These are phyloP conservation scores for Huntiella decipiens DNA, from an alignment of 2,329 filamentous ascomycete species.

Conservation along the genomic window DNA sequence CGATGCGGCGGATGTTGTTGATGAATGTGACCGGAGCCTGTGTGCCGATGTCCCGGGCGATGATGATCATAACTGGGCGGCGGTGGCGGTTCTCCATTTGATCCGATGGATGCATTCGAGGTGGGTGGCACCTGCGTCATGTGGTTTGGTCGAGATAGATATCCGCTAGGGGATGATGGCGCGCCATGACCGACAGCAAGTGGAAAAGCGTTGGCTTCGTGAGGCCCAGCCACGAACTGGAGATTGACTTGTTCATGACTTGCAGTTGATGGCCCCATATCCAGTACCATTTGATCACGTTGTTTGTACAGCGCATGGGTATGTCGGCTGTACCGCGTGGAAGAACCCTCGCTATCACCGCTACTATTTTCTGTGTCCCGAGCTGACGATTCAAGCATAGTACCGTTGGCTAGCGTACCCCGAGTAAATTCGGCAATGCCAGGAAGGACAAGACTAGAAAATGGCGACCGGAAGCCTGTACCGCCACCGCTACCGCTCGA, in stretches of 20 bases:
- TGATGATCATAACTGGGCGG: neutral
- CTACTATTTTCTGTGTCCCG: neutral
- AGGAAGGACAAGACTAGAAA: conserved; percentile 1
- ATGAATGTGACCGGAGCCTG: neutral
- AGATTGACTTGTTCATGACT: conserved; percentile 1
- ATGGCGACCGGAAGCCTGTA: neutral
- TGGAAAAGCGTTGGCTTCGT: neutral
- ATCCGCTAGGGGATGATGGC: too few relatives aligned
- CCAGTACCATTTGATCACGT: neutral
- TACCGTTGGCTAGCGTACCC: neutral
- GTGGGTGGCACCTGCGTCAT: neutral
- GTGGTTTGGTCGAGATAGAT: neutral
- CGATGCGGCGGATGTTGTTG: neutral
- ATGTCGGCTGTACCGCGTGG: neutral
- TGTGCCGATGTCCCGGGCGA: neutral
- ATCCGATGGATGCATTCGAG: neutral
- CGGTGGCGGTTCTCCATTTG: neutral
- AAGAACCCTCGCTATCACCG: neutral
- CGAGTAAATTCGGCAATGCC: conserved; percentile 2
- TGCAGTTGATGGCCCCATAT: neutral
- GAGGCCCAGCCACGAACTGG: neutral
- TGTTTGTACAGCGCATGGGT: neutral
- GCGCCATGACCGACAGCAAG: neutral
- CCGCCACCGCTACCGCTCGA: neutral
- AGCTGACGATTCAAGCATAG: neutral